phyloP scores from a whole-genome alignment of 768 basidiomycete species.

The Xanthoconium stramineum region DNA sequence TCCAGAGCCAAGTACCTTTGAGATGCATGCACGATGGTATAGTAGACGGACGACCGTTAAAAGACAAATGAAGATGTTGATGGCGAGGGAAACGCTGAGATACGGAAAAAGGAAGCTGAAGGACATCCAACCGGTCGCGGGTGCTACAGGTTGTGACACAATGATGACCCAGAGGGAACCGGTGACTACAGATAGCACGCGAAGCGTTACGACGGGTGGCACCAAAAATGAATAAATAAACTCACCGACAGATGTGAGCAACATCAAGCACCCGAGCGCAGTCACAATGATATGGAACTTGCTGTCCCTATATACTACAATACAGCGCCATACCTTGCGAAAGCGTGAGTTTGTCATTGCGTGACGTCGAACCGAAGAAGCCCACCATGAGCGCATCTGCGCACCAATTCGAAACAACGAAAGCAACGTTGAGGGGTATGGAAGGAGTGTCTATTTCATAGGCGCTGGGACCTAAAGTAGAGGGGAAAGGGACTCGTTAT shows the following conservation, averaged over 20 bases:
- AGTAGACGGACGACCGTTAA: conserved; percentile 32
- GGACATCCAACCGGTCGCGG: conserved; percentile 27
- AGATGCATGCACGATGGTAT: conserved; percentile 25
- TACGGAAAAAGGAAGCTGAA: conserved; percentile 33
- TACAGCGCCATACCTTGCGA: conserved; percentile 30
- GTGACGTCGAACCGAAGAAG: not conserved
- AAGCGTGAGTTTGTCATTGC: not conserved
- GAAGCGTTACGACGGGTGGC: not conserved
- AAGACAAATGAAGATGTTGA: conserved; percentile 31
- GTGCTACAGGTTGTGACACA: conserved; percentile 23
- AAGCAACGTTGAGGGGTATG: conserved; percentile 25
- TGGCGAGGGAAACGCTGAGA: conserved; percentile 31
- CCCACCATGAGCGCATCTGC: conserved; percentile 31
- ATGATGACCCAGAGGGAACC: conserved; percentile 30
- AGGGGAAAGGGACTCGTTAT: no score
- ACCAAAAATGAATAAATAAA: not conserved
- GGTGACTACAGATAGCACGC: conserved; percentile 15
- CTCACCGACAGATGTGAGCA: conserved; percentile 26
- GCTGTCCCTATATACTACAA: conserved; percentile 32
- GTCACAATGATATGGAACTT: conserved; percentile 16
- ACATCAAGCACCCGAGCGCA: conserved; percentile 16
- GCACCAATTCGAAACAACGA: conserved; percentile 31
- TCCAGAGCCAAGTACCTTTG: conserved; percentile 24
- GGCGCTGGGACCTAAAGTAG: conserved; percentile 19
- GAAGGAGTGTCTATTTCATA: conserved; percentile 27